phyloP scores from a whole-genome alignment of 441 rosid species.

The Manihot esculenta region DNA sequence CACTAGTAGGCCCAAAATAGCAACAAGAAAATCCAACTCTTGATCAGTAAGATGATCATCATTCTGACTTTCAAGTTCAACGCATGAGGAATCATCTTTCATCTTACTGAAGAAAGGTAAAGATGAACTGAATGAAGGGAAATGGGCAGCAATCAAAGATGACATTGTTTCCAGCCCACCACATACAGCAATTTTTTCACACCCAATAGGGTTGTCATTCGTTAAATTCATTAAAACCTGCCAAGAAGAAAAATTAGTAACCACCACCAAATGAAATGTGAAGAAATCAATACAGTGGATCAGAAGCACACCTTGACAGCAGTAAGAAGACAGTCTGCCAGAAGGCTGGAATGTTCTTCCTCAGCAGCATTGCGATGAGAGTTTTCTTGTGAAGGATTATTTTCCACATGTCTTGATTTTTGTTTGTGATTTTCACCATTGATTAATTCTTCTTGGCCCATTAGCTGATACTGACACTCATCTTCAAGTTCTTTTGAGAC shows the following conservation, averaged over 20 bases:
- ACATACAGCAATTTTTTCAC: slow-evolving; percentile 79
- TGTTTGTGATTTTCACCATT: slow-evolving; percentile 31
- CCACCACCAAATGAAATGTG: slow-evolving; percentile 11
- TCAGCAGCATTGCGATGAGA: slow-evolving; percentile 40
- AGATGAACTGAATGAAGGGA: slow-evolving; percentile 63
- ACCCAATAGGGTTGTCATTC: slow-evolving; percentile 78
- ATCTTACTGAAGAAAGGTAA: slow-evolving; percentile 33
- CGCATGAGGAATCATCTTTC: slow-evolving; percentile 29
- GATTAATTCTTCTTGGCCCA: slow-evolving; percentile 49
- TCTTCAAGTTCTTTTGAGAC: slow-evolving; percentile 37
- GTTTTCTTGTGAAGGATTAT: slow-evolving; percentile 34
- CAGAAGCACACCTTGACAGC: slow-evolving; percentile 67
- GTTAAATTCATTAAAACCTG: slow-evolving; percentile 99
- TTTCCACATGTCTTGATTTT: slow-evolving; percentile 40
- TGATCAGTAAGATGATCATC: slow-evolving; percentile 70
- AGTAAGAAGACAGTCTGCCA: slow-evolving; percentile 84
- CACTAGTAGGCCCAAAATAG: slow-evolving; percentile 86
- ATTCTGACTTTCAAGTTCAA: slow-evolving; percentile 33
- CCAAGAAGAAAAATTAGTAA: slow-evolving; percentile 16
- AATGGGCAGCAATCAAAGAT: slow-evolving; percentile 70
- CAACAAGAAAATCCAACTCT: slow-evolving; percentile 92
- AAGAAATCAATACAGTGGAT: not conserved
- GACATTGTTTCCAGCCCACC: slow-evolving; percentile 85
- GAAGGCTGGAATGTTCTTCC: slow-evolving; percentile 54
- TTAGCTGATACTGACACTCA: slow-evolving; percentile 34